phyloP scores from a whole-genome alignment of 1,284 basidiomycete species.

The Trichosporon sp. region DNA sequence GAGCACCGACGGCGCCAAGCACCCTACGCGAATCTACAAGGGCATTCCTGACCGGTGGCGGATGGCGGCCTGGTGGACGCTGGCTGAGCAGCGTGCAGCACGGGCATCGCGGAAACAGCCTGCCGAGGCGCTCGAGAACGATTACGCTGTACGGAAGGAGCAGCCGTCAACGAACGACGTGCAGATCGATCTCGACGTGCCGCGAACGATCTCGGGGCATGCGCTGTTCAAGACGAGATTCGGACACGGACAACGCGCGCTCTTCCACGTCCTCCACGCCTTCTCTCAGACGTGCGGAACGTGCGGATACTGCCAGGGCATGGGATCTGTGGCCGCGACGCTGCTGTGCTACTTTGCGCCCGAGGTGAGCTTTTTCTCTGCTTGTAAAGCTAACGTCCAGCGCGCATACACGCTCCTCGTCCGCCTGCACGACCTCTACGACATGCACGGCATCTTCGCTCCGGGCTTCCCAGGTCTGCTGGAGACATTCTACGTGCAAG shows the following conservation, averaged over 20 bases:
- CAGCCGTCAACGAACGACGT: conserved; percentile 85
- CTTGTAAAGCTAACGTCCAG: conserved; percentile 39
- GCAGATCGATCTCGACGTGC: conserved; percentile 98
- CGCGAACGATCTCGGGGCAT: conserved; percentile 93
- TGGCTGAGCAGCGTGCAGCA: conserved; percentile 59
- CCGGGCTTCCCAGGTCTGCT: conserved; percentile 95
- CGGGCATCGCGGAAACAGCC: conserved; percentile 5
- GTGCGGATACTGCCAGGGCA: conserved; percentile 99
- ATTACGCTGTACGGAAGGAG: conserved; percentile 69
- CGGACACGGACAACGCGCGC: conserved; percentile 86
- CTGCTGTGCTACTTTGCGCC: conserved; percentile 91
- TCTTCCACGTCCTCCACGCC: conserved; percentile 92
- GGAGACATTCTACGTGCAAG: conserved; percentile 92
- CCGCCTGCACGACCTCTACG: conserved; percentile 82
- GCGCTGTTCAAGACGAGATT: conserved; percentile 94
- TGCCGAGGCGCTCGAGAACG: conserved; percentile 45
- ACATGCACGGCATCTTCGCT: conserved; percentile 83
- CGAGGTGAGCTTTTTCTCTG: conserved; percentile 59
- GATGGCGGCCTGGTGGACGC: conserved; percentile 82
- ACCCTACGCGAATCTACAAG: conserved; percentile 69
- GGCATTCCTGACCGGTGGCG: conserved; percentile 97
- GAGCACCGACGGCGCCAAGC: conserved; percentile 64
- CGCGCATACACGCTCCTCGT: conserved; percentile 81
- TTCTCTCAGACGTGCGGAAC: conserved; percentile 79
- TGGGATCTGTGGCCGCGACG: conserved; percentile 96